phyloP scores from a whole-genome alignment of 2,329 filamentous ascomycete species.

The Penicillium polonicum region DNA sequence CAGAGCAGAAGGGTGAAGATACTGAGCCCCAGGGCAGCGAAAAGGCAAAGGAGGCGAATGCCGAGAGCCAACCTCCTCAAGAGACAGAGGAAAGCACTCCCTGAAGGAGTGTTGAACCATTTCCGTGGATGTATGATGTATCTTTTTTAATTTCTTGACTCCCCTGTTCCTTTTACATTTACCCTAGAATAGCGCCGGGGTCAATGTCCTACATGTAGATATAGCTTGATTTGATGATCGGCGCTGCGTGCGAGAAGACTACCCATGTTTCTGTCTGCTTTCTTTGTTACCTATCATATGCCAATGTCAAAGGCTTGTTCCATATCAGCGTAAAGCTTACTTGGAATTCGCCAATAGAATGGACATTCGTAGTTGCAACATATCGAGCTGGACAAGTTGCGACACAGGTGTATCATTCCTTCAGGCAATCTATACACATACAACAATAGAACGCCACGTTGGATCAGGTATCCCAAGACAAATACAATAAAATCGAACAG shows the following conservation, averaged over 20 bases:
- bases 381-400: neutral
- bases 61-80: constrained; percentile 3
- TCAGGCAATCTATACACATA: constrained; percentile 1
- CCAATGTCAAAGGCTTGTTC: neutral
- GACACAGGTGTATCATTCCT: neutral
- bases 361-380: neutral
- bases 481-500: neutral
- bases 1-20: constrained; percentile 16
- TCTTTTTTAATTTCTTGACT: constrained; percentile 2
- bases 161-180: constrained; percentile 11
- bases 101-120: neutral
- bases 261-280: neutral
- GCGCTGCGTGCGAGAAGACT: constrained; percentile 1
- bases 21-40: neutral
- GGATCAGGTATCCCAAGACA: constrained; percentile 4
- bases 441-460: neutral
- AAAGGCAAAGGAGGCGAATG: constrained; percentile 1
- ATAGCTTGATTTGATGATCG: constrained; percentile 14
- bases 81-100: constrained; percentile 2
- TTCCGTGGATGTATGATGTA: neutral
- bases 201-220: constrained; percentile 18
- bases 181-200: constrained; percentile 17
- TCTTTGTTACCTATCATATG: neutral
- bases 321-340: neutral
- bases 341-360: neutral